Conservation (phyloP, 202 grass and related monocot genomes). For the Schoenoplectus triqueter region DNA sequence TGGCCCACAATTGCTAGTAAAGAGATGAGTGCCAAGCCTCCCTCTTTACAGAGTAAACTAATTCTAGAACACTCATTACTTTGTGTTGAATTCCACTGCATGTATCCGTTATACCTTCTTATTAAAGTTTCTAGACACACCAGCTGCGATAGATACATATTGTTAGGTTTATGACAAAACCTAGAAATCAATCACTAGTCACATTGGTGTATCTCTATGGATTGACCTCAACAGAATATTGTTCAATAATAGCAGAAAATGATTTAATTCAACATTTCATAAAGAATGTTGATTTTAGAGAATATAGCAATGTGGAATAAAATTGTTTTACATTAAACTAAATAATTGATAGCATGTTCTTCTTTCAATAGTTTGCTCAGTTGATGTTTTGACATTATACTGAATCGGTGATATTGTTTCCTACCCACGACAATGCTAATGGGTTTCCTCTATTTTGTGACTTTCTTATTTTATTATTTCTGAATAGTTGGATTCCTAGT, state of each 20-base stretch:
- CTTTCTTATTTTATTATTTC: neutral
- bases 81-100: no score
- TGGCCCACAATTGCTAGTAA: no score
- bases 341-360: neutral
- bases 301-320: neutral
- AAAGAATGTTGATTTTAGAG: neutral
- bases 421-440: neutral
- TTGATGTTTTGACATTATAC: neutral
- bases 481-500: neutral
- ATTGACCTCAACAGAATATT: neutral
- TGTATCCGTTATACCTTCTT: no score
- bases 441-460: neutral
- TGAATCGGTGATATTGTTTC: no score
- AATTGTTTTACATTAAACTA: neutral
- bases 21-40: no score
- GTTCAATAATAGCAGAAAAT: neutral
- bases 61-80: no score
- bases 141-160: no score
- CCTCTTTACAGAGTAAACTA: no score
- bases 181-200: neutral
- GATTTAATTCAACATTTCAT: neutral
- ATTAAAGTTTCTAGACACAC: no score
- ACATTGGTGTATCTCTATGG: neutral
- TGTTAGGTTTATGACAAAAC: neutral
- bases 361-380: conserved; percentile 7